phyloP scores from a whole-genome alignment of 176 grass and related monocot genomes.

The Aegilops longissima region DNA sequence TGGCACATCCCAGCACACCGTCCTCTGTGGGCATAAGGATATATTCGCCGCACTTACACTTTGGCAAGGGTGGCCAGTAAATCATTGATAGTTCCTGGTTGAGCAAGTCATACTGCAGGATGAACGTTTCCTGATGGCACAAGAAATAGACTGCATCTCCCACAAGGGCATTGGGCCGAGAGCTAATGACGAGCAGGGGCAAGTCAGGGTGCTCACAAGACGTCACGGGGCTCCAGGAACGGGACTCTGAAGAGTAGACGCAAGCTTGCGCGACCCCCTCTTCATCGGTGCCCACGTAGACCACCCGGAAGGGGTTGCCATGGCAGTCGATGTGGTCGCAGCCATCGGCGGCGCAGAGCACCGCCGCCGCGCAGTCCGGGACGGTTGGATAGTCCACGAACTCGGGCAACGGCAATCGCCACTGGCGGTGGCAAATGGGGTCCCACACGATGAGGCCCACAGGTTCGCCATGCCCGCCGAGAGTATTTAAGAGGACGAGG shows the following conservation, averaged over 20 bases:
- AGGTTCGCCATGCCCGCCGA: neutral
- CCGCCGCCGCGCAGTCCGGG: neutral
- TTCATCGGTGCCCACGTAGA: neutral
- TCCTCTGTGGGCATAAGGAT: neutral
- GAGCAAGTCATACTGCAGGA: neutral
- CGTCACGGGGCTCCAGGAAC: neutral
- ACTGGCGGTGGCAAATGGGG: neutral
- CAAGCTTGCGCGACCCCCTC: neutral
- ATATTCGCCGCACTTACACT: neutral
- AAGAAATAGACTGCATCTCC: neutral
- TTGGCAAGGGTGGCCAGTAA: neutral
- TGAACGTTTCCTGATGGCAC: neutral
- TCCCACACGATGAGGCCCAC: neutral
- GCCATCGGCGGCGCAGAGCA: neutral
- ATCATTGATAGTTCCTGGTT: neutral
- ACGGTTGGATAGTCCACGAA: neutral
- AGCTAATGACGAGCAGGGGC: neutral
- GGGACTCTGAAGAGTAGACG: neutral
- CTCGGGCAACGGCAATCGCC: neutral
- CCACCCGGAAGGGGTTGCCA: neutral
- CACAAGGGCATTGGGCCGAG: neutral
- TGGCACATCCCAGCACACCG: neutral
- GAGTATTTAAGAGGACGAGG: neutral
- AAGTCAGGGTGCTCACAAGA: neutral
- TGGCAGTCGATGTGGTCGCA: neutral